Percentiles rank a stretch among this genome's conserved stretches.
These are phyloP conservation scores for Rhodamnia argentea DNA, from an alignment of 345 rosid genomes.

Conservation along the genomic window DNA sequence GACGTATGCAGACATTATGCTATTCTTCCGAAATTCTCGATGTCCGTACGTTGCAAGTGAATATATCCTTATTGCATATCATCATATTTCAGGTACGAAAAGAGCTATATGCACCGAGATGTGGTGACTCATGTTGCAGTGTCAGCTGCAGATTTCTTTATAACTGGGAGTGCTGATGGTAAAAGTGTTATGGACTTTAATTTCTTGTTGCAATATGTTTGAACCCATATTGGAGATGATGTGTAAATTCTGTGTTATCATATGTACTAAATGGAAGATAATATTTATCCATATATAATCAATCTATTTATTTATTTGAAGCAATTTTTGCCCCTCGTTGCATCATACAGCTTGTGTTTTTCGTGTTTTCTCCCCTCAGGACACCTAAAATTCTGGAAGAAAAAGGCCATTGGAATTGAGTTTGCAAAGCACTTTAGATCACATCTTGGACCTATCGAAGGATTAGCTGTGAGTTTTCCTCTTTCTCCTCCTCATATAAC, in stretches of 20 bases:
- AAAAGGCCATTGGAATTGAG: conserved; percentile 71
- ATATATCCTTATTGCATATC: background rate
- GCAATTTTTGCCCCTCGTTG: background rate
- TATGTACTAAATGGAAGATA: background rate
- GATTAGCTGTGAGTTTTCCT: conserved; percentile 62
- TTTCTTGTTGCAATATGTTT: background rate
- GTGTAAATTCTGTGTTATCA: background rate
- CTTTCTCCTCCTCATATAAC: background rate
- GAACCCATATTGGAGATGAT: background rate
- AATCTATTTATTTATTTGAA: background rate
- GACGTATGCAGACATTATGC: background rate
- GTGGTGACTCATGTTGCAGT: conserved; percentile 90
- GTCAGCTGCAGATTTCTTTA: conserved; percentile 83
- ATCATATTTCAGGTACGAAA: conserved; percentile 64
- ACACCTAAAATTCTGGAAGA: conserved; percentile 98
- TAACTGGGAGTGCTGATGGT: conserved; percentile 93
- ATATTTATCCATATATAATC: background rate
- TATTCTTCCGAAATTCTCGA: background rate
- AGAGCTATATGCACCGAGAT: conserved; percentile 98
- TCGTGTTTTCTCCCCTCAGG: conserved; percentile 27
- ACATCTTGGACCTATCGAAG: conserved; percentile 93
- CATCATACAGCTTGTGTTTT: background rate
- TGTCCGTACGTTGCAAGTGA: background rate
- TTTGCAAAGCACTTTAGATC: conserved; percentile 97
- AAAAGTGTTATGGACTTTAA: background rate